Percentiles rank a stretch among this genome's conserved stretches.
Evolutionary conservation across 768 basidiomycete species (phyloP).

Genomic region (Obba rivulosa): DNA sequence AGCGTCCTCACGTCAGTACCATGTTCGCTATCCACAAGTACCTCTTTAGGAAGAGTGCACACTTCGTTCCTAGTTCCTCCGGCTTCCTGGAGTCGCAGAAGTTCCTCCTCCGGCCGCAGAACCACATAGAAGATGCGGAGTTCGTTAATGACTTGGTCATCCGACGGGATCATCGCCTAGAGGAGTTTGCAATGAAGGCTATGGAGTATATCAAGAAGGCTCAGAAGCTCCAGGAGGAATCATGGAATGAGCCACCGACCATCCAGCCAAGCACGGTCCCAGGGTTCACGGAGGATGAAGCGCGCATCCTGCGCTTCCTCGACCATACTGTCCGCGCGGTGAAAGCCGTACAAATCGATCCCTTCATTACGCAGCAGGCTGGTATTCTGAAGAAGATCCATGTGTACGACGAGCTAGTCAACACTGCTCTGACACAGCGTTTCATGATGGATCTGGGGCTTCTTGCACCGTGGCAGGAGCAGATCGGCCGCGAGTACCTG

Average conservation of each 20-base stretch:
- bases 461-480: slow-evolving; percentile 78
- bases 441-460: slow-evolving; percentile 69
- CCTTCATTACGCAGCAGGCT: slow-evolving; percentile 47
- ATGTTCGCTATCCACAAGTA: slow-evolving; percentile 53
- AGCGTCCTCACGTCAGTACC: slow-evolving; percentile 30
- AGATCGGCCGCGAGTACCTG: not conserved
- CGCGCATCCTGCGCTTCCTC: slow-evolving; percentile 54
- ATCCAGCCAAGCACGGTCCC: slow-evolving; percentile 24
- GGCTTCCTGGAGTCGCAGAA: slow-evolving; percentile 42
- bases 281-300: slow-evolving; percentile 49
- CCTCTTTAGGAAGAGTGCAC: slow-evolving; percentile 47
- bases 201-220: slow-evolving; percentile 32
- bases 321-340: slow-evolving; percentile 43
- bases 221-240: slow-evolving; percentile 22
- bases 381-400: slow-evolving; percentile 55
- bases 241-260: slow-evolving; percentile 27
- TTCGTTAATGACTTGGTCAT: slow-evolving; percentile 45
- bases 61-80: slow-evolving; percentile 47
- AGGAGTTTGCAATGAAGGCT: slow-evolving; percentile 48
- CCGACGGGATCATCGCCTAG: slow-evolving; percentile 32
- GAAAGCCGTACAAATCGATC: slow-evolving; percentile 53
- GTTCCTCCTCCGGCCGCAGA: slow-evolving; percentile 60
- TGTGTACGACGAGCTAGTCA: slow-evolving; percentile 27
- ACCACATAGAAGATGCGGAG: slow-evolving; percentile 48
- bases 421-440: slow-evolving; percentile 34